Percentiles rank a stretch among this genome's conserved stretches.
phyloP scores from a whole-genome alignment of 192 early-diverging fungal genomes.

The Backusella parvicylindrica region DNA sequence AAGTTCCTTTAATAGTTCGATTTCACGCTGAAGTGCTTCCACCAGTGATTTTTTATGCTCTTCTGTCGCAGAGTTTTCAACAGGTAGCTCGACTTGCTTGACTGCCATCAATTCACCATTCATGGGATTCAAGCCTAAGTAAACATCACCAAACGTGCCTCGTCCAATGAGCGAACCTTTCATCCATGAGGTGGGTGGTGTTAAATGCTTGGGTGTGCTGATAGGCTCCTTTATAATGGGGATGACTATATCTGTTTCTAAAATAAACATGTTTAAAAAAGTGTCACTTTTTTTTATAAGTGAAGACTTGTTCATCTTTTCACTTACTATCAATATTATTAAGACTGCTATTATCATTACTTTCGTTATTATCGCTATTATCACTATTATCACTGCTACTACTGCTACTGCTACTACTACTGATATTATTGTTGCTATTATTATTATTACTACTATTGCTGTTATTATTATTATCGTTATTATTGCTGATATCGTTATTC shows the following conservation, averaged over 20 bases:
- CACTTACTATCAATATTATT: neutral
- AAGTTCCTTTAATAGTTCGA: slow-evolving; percentile 86
- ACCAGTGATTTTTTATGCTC: slow-evolving; percentile 76
- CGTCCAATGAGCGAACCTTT: slow-evolving; percentile 89
- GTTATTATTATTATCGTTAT: neutral
- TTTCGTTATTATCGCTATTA: neutral
- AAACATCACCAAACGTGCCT: slow-evolving; percentile 97
- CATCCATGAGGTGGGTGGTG: slow-evolving; percentile 61
- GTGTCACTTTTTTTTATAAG: neutral
- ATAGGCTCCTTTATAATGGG: neutral
- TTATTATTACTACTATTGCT: neutral
- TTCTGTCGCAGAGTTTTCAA: slow-evolving; percentile 64
- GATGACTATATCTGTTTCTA: neutral
- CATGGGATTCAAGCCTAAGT: slow-evolving; percentile 82
- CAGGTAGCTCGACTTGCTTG: slow-evolving; percentile 89
- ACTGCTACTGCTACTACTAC: neutral
- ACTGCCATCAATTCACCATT: slow-evolving; percentile 95
- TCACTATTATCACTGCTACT: neutral
- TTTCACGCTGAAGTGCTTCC: slow-evolving; percentile 86
- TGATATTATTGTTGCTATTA: neutral
- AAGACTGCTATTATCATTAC: neutral
- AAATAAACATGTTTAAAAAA: neutral
- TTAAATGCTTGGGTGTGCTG: neutral
- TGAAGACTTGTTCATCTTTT: too few species aligned
- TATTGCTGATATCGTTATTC: neutral